Conservation (phyloP, 106 monocot genomes). For the Narthecium ossifragum region DNA sequence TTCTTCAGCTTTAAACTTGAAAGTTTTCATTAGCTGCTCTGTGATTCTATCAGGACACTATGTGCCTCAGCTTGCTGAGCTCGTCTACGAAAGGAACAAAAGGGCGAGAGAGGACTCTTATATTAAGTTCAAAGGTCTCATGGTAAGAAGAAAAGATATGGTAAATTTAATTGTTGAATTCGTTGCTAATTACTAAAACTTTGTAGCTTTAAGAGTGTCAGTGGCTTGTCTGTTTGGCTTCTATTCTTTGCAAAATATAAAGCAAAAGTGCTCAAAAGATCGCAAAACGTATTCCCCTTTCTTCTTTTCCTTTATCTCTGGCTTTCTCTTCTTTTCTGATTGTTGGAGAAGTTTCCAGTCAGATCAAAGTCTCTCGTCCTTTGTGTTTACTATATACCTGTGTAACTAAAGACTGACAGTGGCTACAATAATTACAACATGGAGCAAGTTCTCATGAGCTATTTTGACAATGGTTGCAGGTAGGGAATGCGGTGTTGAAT, state of each 20-base stretch:
- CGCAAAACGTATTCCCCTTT: not conserved
- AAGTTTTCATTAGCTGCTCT: not conserved
- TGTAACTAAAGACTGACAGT: not conserved
- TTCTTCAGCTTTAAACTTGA: not conserved
- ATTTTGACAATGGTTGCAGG: constrained; percentile 33
- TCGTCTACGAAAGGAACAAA: constrained; percentile 70
- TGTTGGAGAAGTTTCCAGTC: no score
- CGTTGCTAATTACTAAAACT: no score
- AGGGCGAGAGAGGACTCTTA: constrained; percentile 20
- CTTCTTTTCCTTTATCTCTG: constrained; percentile 1
- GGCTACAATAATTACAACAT: not conserved
- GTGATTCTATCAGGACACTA: constrained; percentile 83
- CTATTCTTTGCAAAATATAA: no score
- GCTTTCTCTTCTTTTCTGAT: not conserved
- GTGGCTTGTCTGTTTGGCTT: no score
- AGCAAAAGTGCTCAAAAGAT: no score
- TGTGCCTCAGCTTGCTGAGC: constrained; percentile 80
- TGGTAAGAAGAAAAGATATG: no score
- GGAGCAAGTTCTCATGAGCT: no score
- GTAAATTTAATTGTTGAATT: no score
- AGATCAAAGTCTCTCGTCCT: no score
- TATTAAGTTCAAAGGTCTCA: constrained; percentile 79
- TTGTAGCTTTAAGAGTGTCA: no score
- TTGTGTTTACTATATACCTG: no score
- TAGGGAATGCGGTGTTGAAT: constrained; percentile 94